A percentile compares a stretch with the other conserved stretches of the same genome.
Evolutionary conservation across 257 asterid genomes (phyloP).

Genomic region (Prunella vulgaris): DNA sequence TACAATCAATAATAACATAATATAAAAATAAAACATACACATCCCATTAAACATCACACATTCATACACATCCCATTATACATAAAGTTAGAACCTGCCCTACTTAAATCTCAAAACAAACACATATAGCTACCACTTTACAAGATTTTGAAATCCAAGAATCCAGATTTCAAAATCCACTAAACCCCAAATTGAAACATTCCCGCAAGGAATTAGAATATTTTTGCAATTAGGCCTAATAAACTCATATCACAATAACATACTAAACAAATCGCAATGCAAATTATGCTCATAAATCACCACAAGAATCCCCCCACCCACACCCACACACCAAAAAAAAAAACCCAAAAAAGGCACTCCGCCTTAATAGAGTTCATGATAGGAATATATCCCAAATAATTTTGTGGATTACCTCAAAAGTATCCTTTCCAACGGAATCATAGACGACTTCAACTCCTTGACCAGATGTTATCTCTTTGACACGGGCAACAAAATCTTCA

Average conservation of each 20-base stretch:
- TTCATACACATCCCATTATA: too few relatives aligned
- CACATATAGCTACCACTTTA: too few relatives aligned
- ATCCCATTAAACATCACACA: too few relatives aligned
- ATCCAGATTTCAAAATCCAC: too few relatives aligned
- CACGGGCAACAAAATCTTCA: constrained; percentile 76
- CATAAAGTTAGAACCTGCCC: too few relatives aligned
- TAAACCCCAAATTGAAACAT: too few relatives aligned
- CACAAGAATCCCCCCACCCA: too few relatives aligned
- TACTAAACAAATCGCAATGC: neutral
- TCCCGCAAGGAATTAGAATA: neutral
- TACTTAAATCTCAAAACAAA: too few relatives aligned
- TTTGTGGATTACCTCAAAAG: constrained; percentile 64
- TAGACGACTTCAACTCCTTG: constrained; percentile 95
- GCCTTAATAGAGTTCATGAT: neutral
- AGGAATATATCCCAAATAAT: neutral
- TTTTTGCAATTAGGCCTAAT: neutral
- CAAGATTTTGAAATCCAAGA: too few relatives aligned
- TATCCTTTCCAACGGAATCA: constrained; percentile 98
- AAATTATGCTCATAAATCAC: neutral
- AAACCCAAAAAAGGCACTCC: neutral
- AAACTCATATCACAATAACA: neutral
- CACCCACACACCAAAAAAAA: neutral
- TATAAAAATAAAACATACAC: too few relatives aligned
- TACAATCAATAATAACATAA: too few relatives aligned
- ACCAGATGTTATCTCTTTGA: constrained; percentile 85